Conservation (phyloP, 352 stramenopile genomes). For the Phytophthora macrochlamydospora region DNA sequence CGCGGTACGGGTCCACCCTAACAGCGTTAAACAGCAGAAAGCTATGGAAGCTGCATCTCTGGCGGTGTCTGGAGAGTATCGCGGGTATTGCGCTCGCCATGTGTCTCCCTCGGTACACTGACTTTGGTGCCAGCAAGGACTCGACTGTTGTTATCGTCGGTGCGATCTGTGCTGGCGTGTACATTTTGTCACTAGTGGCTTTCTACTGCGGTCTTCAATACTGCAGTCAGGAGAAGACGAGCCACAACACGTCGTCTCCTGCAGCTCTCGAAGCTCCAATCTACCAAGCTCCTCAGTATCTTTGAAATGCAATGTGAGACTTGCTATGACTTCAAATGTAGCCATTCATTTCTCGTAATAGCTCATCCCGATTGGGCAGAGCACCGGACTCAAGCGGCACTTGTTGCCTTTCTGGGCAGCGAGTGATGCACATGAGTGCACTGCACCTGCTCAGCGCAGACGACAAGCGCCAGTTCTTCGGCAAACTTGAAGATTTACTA, state of each 20-base stretch:
- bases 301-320: neutral
- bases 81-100: constrained; percentile 46
- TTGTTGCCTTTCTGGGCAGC: constrained; percentile 11
- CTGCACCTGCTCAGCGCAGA: constrained; percentile 39
- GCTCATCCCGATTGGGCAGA: neutral
- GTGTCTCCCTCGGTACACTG: constrained; percentile 54
- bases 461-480: constrained; percentile 57
- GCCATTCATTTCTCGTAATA: neutral
- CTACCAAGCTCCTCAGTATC: neutral
- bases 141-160: constrained; percentile 40
- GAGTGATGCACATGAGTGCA: constrained; percentile 19
- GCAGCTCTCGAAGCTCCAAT: neutral
- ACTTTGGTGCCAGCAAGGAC: constrained; percentile 61
- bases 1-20: constrained; percentile 33
- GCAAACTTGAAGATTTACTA: constrained; percentile 47
- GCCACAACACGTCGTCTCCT: neutral
- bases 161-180: constrained; percentile 42
- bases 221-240: constrained; percentile 1
- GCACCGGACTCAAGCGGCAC: neutral
- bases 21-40: constrained; percentile 41
- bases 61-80: constrained; percentile 63
- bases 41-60: constrained; percentile 49
- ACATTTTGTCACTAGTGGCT: constrained; percentile 26
- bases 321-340: neutral
- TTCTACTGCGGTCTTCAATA: constrained; percentile 31